A percentile compares a stretch with the other conserved stretches of the same genome.
phyloP scores from a whole-genome alignment of 176 grass and related monocot species.

The Paspalum notatum region DNA sequence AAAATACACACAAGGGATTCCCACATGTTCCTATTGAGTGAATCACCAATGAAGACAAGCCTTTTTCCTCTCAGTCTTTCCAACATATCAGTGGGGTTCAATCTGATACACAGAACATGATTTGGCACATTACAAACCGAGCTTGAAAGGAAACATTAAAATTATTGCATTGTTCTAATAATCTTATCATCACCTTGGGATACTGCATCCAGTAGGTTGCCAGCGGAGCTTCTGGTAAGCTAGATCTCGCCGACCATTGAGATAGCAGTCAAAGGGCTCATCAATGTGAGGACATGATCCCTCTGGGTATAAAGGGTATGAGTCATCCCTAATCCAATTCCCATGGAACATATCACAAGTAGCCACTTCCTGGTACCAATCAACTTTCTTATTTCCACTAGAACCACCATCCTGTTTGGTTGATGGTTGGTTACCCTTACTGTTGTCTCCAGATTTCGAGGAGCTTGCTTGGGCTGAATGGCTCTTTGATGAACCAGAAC shows the following conservation, averaged over 20 bases:
- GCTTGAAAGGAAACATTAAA: constrained; percentile 11
- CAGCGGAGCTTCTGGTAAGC: constrained; percentile 86
- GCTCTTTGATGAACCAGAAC: constrained; percentile 30
- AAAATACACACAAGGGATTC: constrained; percentile 88
- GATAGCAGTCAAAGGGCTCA: constrained; percentile 85
- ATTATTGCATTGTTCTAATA: constrained; percentile 11
- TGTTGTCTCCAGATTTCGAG: constrained; percentile 28
- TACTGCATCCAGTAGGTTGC: constrained; percentile 70
- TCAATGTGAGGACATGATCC: constrained; percentile 90
- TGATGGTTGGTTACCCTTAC: constrained; percentile 21
- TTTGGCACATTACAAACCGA: constrained; percentile 26
- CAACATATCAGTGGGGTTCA: constrained; percentile 81
- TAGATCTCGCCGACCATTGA: constrained; percentile 71
- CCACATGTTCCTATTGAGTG: constrained; percentile 98
- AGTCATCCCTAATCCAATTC: constrained; percentile 72
- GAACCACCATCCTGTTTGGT: constrained; percentile 12
- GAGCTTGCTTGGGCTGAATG: constrained; percentile 15
- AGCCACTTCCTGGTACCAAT: constrained; percentile 76
- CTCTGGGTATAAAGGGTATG: constrained; percentile 69
- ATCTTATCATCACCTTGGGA: constrained; percentile 68
- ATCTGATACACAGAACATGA: constrained; percentile 47
- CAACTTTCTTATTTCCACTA: constrained; percentile 42
- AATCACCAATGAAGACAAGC: constrained; percentile 84
- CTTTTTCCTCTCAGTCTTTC: constrained; percentile 81
- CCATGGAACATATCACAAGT: constrained; percentile 82